Conservation (phyloP, 305 asterid species). For the Solanum hybrid region DNA sequence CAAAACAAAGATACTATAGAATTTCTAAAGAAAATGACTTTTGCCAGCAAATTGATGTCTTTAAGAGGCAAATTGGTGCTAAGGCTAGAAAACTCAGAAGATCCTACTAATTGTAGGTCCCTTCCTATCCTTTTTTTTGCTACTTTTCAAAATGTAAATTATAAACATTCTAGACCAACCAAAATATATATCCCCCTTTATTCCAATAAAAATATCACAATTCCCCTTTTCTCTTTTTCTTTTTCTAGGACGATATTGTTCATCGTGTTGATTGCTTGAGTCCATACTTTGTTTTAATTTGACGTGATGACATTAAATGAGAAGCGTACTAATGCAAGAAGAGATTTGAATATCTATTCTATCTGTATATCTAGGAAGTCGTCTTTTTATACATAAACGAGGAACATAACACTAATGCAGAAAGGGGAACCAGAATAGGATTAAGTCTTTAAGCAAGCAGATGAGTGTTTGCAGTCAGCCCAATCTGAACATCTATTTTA, state of each 20-base stretch:
- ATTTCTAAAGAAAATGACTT: slow-evolving; percentile 32
- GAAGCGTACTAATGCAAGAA: background rate
- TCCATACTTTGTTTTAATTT: background rate
- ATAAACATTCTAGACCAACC: background rate
- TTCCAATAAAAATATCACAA: background rate
- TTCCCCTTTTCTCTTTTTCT: background rate
- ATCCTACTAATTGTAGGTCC: slow-evolving; percentile 16
- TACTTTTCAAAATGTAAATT: background rate
- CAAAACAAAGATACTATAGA: slow-evolving; percentile 21
- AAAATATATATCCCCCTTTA: background rate
- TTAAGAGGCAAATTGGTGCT: slow-evolving; percentile 30
- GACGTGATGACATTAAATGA: background rate
- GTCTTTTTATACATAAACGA: no score
- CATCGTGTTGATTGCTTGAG: background rate
- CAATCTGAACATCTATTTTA: no score
- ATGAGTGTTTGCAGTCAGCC: background rate
- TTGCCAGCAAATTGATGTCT: slow-evolving; percentile 15
- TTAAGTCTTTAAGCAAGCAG: background rate
- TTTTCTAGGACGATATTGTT: background rate
- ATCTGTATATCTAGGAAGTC: no score
- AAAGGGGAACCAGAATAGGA: background rate
- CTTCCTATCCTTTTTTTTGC: background rate
- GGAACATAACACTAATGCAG: no score
- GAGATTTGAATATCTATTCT: background rate
- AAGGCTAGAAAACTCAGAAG: slow-evolving; percentile 14